Base-by-base conservation (phyloP, 2,329 filamentous ascomycete species). In the Cadophora malorum region DNA sequence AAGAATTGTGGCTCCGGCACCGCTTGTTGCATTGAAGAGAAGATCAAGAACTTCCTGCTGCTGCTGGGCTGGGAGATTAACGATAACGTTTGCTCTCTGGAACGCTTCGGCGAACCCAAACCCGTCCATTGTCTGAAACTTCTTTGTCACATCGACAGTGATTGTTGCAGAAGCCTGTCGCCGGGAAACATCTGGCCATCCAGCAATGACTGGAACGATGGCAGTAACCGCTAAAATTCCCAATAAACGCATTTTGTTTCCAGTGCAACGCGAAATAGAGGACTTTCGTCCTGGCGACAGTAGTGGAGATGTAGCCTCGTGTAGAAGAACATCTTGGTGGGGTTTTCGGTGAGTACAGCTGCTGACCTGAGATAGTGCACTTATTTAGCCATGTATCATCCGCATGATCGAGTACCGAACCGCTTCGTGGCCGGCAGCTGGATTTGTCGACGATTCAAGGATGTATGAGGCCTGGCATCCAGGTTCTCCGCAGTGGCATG, bases 101-200 rank as follows among this genome's bases (percentile, higher is more conserved):
- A 85, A 85, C 3, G 83, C 83, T 64, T 84, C 79, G 0, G 82
- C 83, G 65, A 83, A 79, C 25, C 83, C 83, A 67, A 84, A 84
- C 12, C 83, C 83, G 66, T 84, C 82, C 56, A 84, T 82, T n/a
- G 65, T 72, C 72, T 80, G 78, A 60, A 71, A 74, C 4, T 64
- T 71, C 10, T 69, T 65, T 21, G 25, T 66, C 12, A 71, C 60
- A 59, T 77, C 71, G 49, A 78, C 67, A 3, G 71, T 75, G 21
- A 76, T 71, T 12, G 75, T 62, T 16, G 33, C 58, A 7, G 35
- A 10, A 35, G 64, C 53, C 50, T 66, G 58, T 7, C 55, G 41
- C 14, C 25, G 14, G 33, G 23, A 31, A 35, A 25, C n/a, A 28
- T 50, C 21, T 45, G 41, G 14, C 41, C 41, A 45, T 45, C 4